Evolutionary conservation across 306 rosid genomes (phyloP).

Genomic region (Psophocarpus tetragonolobus): DNA sequence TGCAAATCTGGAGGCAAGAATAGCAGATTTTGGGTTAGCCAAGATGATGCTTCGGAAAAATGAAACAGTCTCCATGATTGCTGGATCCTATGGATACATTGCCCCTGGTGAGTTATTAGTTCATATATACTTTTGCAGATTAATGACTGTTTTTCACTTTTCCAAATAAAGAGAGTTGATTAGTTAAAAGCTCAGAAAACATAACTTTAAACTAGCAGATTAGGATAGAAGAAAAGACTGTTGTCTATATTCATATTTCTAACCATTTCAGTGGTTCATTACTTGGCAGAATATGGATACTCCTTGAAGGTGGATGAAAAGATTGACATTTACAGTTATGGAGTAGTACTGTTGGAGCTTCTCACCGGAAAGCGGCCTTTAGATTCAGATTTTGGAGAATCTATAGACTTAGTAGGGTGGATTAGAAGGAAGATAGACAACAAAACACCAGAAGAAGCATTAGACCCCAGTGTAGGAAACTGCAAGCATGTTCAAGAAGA

Average conservation of each 20-base stretch:
- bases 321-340: slow-evolving; percentile 86
- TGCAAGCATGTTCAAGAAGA: slow-evolving; percentile 89
- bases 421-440: slow-evolving; percentile 63
- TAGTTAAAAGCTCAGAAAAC: neutral
- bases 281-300: slow-evolving; percentile 80
- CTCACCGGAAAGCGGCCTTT: slow-evolving; percentile 78
- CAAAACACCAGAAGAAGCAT: slow-evolving; percentile 63
- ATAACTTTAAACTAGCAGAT: neutral
- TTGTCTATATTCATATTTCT: neutral
- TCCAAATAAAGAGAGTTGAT: neutral
- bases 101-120: slow-evolving; percentile 77
- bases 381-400: slow-evolving; percentile 79
- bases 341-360: slow-evolving; percentile 87
- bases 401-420: slow-evolving; percentile 88
- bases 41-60: slow-evolving; percentile 84
- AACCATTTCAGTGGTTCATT: slow-evolving; percentile 29
- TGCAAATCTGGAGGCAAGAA: slow-evolving; percentile 81
- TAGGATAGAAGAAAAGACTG: neutral
- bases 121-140: neutral
- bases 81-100: slow-evolving; percentile 94
- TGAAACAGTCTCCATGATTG: slow-evolving; percentile 93
- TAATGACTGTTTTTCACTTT: neutral
- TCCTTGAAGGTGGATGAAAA: slow-evolving; percentile 89
- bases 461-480: slow-evolving; percentile 82
- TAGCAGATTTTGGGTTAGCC: slow-evolving; percentile 93